Evolutionary conservation across 1,139 yeast genomes (phyloP).

Genomic region (Yamadazyma siamensis): DNA sequence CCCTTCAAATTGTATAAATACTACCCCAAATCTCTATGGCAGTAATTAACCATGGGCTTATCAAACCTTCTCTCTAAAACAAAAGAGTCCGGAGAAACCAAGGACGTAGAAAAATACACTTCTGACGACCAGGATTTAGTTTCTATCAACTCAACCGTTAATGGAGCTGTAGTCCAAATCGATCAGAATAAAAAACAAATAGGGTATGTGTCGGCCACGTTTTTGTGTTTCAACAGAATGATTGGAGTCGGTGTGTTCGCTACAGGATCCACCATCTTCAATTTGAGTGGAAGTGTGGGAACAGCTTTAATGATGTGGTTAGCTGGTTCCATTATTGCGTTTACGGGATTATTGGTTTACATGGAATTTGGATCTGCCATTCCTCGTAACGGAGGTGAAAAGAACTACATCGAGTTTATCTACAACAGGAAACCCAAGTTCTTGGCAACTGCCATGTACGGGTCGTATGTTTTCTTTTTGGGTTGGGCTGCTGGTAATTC

Average conservation of each 20-base stretch:
- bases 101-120: conserved; percentile 3
- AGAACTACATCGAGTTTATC: conserved; percentile 74
- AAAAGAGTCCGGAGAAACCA: conserved; percentile 4
- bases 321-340: conserved; percentile 70
- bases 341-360: conserved; percentile 71
- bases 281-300: conserved; percentile 73
- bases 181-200: conserved; percentile 55
- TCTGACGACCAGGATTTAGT: conserved; percentile 10
- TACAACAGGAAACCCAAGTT: conserved; percentile 61
- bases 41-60: no score
- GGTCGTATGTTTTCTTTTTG: conserved; percentile 67
- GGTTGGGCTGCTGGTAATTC: conserved; percentile 87
- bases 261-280: conserved; percentile 74
- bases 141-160: conserved; percentile 14
- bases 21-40: no score
- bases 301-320: conserved; percentile 72
- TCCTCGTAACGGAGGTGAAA: conserved; percentile 87
- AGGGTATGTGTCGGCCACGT: conserved; percentile 67
- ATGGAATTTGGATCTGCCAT: conserved; percentile 84
- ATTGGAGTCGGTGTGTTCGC: conserved; percentile 88
- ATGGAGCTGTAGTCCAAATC: conserved; percentile 37
- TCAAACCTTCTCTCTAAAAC: conserved; percentile 3
- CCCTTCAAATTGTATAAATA: no score
- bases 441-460: conserved; percentile 71
- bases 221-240: conserved; percentile 74